A percentile compares a stretch with the other conserved stretches of the same genome.
Evolutionary conservation across 768 basidiomycete genomes (phyloP).

Genomic region (Leccinum olivaceopallidum): DNA sequence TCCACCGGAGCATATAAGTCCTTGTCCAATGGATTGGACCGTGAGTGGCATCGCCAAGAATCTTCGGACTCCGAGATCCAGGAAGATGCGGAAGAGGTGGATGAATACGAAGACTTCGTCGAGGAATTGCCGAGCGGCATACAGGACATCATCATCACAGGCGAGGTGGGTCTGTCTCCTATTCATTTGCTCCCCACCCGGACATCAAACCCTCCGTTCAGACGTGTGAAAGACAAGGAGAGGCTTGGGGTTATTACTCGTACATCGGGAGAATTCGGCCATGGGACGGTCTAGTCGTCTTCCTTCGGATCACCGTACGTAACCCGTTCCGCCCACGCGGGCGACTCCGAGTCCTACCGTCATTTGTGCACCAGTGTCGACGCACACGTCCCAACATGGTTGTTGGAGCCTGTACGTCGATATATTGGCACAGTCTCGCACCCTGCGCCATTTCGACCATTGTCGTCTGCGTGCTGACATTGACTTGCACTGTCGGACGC

Average conservation of each 20-base stretch:
- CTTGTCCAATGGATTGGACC: constrained; percentile 9
- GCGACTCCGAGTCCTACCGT: too few species aligned
- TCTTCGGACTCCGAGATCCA: constrained; percentile 18
- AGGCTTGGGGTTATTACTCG: constrained; percentile 50
- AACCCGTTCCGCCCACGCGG: neutral
- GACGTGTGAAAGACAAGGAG: constrained; percentile 45
- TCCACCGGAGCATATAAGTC: constrained; percentile 37
- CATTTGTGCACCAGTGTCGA: too few species aligned
- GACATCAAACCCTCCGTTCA: constrained; percentile 18
- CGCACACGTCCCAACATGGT: too few species aligned
- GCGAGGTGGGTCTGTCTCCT: constrained; percentile 39
- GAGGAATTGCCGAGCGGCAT: constrained; percentile 42
- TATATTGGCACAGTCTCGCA: too few species aligned
- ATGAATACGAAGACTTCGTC: constrained; percentile 41
- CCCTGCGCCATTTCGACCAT: too few species aligned
- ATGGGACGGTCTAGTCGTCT: constrained; percentile 52
- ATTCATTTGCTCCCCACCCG: neutral
- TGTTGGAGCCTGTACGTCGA: too few species aligned
- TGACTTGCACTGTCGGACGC: too few species aligned
- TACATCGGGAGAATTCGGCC: constrained; percentile 49
- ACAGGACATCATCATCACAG: constrained; percentile 53
- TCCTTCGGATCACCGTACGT: constrained; percentile 48
- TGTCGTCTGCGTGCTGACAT: too few species aligned
- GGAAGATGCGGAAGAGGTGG: constrained; percentile 30
- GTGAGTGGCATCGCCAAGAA: constrained; percentile 29